Percentiles rank a stretch among this genome's conserved stretches.
phyloP scores from a whole-genome alignment of 768 basidiomycete genomes.

The Tylopilus cervinicoccineus region DNA sequence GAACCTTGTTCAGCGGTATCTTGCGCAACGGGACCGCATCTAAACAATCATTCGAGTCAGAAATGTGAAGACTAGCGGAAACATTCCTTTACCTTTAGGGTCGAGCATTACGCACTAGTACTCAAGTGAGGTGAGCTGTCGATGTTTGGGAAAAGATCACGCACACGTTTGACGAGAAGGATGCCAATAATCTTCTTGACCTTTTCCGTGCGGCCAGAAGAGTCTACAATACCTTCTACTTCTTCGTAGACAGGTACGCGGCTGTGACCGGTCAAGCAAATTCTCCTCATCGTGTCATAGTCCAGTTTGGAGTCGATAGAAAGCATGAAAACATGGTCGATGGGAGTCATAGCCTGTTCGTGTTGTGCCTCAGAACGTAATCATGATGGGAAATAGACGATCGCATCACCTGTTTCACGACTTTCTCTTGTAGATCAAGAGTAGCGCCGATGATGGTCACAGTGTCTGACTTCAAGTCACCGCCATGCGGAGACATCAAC shows the following conservation, averaged over 20 bases:
- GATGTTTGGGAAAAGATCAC: not conserved
- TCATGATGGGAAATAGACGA: not conserved
- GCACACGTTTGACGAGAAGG: conserved; percentile 75
- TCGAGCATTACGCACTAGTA: conserved; percentile 72
- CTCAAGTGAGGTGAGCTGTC: not conserved
- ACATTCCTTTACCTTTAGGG: conserved; percentile 55
- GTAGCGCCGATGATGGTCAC: conserved; percentile 89
- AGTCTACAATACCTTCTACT: conserved; percentile 51
- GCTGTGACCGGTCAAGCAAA: conserved; percentile 77
- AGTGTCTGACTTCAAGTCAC: conserved; percentile 83
- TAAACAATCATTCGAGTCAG: conserved; percentile 21
- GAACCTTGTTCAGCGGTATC: conserved; percentile 83
- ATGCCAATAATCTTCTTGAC: conserved; percentile 85
- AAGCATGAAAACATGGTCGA: conserved; percentile 80
- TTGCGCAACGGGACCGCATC: conserved; percentile 81
- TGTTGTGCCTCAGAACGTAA: not conserved
- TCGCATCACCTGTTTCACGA: conserved; percentile 53
- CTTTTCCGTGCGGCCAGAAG: conserved; percentile 39
- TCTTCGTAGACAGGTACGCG: conserved; percentile 82
- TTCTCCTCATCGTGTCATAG: conserved; percentile 70
- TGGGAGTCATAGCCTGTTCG: conserved; percentile 74
- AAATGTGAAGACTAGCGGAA: not conserved
- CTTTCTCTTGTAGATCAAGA: conserved; percentile 85
- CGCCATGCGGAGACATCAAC: conserved; percentile 66
- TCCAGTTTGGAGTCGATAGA: conserved; percentile 81